Percentiles rank a stretch among this genome's conserved stretches.
phyloP scores from a whole-genome alignment of 345 rosid species.

The Trapa incisa region DNA sequence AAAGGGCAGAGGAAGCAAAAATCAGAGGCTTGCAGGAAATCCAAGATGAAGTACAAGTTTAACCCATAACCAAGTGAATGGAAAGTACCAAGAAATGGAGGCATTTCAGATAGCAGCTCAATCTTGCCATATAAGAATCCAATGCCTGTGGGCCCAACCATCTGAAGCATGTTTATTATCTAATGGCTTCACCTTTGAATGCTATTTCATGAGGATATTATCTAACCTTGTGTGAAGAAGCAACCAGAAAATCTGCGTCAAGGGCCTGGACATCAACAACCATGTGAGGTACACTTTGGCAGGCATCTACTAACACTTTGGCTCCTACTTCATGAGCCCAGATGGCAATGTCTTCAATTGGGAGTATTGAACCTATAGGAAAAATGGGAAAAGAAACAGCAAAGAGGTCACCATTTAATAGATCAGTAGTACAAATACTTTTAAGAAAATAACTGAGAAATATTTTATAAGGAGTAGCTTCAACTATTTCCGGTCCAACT shows the following conservation, averaged over 20 bases:
- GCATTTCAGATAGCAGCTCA: slow-evolving; percentile 58
- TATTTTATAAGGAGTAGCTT: not conserved
- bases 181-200: slow-evolving; percentile 26
- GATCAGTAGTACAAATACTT: not conserved
- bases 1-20: not conserved
- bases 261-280: slow-evolving; percentile 72
- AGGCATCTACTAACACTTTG: slow-evolving; percentile 84
- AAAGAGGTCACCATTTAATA: no score
- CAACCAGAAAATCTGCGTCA: slow-evolving; percentile 82
- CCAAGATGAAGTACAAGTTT: not conserved
- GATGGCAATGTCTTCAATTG: slow-evolving; percentile 49
- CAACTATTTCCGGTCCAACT: not conserved
- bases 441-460: not conserved
- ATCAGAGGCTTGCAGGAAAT: not conserved
- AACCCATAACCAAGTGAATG: not conserved
- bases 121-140: slow-evolving; percentile 91
- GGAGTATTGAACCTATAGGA: slow-evolving; percentile 61
- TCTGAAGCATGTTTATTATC: slow-evolving; percentile 90
- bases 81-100: slow-evolving; percentile 86
- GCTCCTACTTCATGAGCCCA: slow-evolving; percentile 76
- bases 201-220: slow-evolving; percentile 19
- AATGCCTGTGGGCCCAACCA: slow-evolving; percentile 99
- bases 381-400: not conserved
- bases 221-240: slow-evolving; percentile 95
- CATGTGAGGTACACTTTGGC: slow-evolving; percentile 97